Conservation (phyloP, 2,329 filamentous ascomycete species). For the Penicillium decumbens region DNA sequence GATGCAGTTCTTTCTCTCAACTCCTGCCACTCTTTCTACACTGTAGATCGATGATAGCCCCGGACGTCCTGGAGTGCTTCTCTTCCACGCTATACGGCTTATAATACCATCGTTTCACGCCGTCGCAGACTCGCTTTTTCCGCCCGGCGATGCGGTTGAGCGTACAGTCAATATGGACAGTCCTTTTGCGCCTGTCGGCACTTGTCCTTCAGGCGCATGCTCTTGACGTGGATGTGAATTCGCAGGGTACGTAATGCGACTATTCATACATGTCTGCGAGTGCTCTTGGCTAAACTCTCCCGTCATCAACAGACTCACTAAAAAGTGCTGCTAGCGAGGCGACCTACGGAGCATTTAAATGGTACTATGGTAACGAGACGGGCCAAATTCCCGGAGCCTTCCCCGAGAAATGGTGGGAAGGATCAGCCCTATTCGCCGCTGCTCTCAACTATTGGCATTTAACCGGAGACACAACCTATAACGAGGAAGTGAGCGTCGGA, state of each 20-base stretch:
- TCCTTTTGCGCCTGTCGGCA: neutral
- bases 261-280: too few relatives aligned
- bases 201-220: neutral
- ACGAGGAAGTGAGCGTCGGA: constrained; percentile 50
- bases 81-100: neutral
- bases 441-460: constrained; percentile 67
- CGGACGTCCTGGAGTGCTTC: neutral
- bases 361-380: constrained; percentile 51
- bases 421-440: constrained; percentile 63
- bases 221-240: neutral
- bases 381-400: constrained; percentile 53
- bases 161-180: neutral
- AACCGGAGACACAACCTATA: constrained; percentile 62
- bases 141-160: neutral
- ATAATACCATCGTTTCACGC: neutral
- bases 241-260: neutral
- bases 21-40: neutral
- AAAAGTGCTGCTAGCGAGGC: constrained; percentile 40
- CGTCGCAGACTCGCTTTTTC: neutral
- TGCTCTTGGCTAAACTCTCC: neutral
- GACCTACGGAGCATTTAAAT: constrained; percentile 49
- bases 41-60: neutral
- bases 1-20: neutral
- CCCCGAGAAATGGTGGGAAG: constrained; percentile 73
- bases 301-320: constrained; percentile 36